Evolutionary conservation across 192 early-diverging fungal species (phyloP).

Genomic region (Coemansia sp.): DNA sequence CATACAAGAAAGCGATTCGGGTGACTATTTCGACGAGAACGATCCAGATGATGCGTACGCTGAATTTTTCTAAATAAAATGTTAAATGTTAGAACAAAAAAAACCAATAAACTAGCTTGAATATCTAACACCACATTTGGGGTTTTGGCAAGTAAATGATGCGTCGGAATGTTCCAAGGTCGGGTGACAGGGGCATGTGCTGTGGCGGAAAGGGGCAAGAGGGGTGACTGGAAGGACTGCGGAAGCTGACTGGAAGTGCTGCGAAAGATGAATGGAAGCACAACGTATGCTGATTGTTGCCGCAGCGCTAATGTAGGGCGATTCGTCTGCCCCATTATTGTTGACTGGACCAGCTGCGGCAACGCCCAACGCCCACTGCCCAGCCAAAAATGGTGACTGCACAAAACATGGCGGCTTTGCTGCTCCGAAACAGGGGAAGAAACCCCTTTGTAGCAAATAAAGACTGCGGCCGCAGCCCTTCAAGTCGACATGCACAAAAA

Average conservation of each 20-base stretch:
- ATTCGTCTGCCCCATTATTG: too few species aligned
- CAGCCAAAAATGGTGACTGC: too few species aligned
- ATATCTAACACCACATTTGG: too few species aligned
- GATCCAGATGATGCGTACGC: constrained; percentile 96
- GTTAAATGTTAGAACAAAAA: too few species aligned
- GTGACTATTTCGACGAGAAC: constrained; percentile 83
- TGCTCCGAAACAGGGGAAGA: neutral
- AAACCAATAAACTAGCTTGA: too few species aligned
- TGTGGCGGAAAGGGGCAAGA: neutral
- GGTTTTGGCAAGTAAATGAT: too few species aligned
- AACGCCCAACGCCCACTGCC: too few species aligned
- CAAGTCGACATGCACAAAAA: neutral
- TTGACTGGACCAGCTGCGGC: too few species aligned
- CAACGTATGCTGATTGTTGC: neutral
- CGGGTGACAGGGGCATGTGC: too few species aligned
- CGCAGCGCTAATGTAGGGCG: too few species aligned
- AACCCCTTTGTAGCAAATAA: neutral
- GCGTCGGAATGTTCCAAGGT: too few species aligned
- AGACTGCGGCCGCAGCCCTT: neutral
- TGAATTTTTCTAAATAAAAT: constrained; percentile 55
- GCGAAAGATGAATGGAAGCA: neutral
- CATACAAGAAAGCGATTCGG: constrained; percentile 55
- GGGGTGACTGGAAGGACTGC: neutral
- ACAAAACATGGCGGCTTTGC: too few species aligned
- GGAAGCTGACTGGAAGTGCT: neutral